Percentiles rank a stretch among this genome's conserved stretches.
phyloP scores from a whole-genome alignment of 2,329 filamentous ascomycete genomes.

The Fusarium abutilonis region DNA sequence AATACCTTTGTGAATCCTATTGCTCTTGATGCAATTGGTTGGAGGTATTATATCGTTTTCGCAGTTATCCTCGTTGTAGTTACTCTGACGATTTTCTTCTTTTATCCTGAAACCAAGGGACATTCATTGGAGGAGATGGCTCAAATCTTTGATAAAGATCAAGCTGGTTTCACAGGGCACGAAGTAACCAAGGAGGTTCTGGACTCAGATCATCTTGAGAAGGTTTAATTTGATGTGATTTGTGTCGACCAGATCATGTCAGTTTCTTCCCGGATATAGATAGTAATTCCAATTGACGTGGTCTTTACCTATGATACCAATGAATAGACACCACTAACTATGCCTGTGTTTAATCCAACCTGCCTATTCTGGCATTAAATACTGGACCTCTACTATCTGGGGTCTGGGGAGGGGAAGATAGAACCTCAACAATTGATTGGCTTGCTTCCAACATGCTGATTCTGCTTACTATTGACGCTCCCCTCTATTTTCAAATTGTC shows the following conservation, averaged over 20 bases:
- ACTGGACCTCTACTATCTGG: not conserved
- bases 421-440: rapidly evolving
- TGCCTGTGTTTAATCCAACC: not conserved
- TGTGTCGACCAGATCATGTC: no score
- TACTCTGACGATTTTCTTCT: constrained; percentile 18
- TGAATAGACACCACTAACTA: no score
- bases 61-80: constrained; percentile 15
- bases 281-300: no score
- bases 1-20: constrained; percentile 29
- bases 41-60: constrained; percentile 35
- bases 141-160: constrained; percentile 23
- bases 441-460: not conserved
- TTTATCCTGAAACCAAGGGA: constrained; percentile 31
- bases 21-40: constrained; percentile 19
- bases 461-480: not conserved
- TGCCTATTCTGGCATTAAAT: constrained; percentile 1
- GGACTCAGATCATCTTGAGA: not conserved
- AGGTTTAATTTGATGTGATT: not conserved
- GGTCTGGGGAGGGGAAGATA: constrained; percentile 6
- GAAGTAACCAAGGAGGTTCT: not conserved
- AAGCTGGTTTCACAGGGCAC: not conserved
- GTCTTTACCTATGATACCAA: no score
- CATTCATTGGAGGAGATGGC: constrained; percentile 32
- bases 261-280: no score
- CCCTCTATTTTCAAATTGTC: not conserved